These are phyloP conservation scores for Blastomyces parvus DNA, from an alignment of 2,329 filamentous ascomycete species.

Conservation along the genomic window DNA sequence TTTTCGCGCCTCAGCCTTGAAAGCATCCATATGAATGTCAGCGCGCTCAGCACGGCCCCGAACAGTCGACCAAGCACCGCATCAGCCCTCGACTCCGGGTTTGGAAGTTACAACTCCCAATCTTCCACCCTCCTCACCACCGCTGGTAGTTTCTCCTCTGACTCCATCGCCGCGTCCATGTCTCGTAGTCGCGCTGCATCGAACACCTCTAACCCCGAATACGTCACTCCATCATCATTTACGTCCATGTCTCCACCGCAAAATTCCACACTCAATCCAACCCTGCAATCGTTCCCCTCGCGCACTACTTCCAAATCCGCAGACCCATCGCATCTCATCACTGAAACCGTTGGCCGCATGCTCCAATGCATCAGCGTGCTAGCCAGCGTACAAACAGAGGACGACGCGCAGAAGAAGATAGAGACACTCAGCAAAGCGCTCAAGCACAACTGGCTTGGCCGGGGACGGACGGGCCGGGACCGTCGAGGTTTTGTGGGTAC, in stretches of 20 bases:
- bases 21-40: slow-evolving; percentile 51
- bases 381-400: slow-evolving; percentile 61
- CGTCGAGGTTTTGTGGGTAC: slow-evolving; percentile 78
- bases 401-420: slow-evolving; percentile 67
- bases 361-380: slow-evolving; percentile 92
- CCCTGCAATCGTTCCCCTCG: neutral
- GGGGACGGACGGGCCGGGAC: slow-evolving; percentile 81
- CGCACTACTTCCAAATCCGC: slow-evolving; percentile 12
- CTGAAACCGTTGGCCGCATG: slow-evolving; percentile 91
- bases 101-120: slow-evolving; percentile 67
- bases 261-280: slow-evolving; percentile 20
- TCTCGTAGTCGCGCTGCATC: slow-evolving; percentile 56
- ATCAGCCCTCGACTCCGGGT: slow-evolving; percentile 61
- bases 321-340: slow-evolving; percentile 60
- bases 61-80: slow-evolving; percentile 58
- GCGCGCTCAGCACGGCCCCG: slow-evolving; percentile 31
- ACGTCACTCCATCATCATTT: slow-evolving; percentile 35
- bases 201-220: slow-evolving; percentile 55
- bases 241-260: slow-evolving; percentile 33
- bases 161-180: slow-evolving; percentile 40
- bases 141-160: slow-evolving; percentile 45
- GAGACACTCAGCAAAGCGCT: slow-evolving; percentile 75
- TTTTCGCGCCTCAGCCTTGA: slow-evolving; percentile 86
- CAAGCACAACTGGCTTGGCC: slow-evolving; percentile 93
- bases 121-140: slow-evolving; percentile 69